These are phyloP conservation scores for Microglena sp. DNA, from an alignment of 139 green algal genomes.

Conservation along the genomic window DNA sequence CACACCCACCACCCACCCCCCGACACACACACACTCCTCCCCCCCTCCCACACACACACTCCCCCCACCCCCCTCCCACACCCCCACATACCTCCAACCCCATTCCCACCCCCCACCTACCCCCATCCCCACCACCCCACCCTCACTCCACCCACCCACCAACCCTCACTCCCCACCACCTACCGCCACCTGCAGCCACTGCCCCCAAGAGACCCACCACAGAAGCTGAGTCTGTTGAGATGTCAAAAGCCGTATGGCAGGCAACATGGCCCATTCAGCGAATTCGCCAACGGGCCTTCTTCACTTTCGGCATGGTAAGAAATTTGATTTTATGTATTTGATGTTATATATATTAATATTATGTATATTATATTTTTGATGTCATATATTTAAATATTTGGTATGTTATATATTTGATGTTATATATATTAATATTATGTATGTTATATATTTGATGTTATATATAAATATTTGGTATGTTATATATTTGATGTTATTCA, in stretches of 20 bases:
- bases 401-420: no score
- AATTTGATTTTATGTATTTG: no score
- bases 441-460: no score
- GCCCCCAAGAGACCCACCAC: conserved; percentile 10
- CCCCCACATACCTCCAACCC: neutral
- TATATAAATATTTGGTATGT: no score
- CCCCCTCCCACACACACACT: neutral
- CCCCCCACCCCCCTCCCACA: neutral
- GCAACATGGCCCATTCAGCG: conserved; percentile 80
- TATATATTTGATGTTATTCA: no score
- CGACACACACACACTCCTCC: no score
- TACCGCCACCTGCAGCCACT: neutral
- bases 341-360: no score
- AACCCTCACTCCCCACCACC: neutral
- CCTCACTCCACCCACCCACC: no score
- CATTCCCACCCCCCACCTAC: neutral
- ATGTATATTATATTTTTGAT: no score
- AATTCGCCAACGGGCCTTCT: conserved; percentile 87
- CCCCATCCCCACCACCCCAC: neutral
- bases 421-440: no score
- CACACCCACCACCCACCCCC: no score
- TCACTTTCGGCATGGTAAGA: conserved; percentile 95
- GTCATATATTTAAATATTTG: no score
- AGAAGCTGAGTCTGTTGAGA: conserved; percentile 40
- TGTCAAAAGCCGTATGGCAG: conserved; percentile 68